These are phyloP conservation scores for Cladosporium velox DNA, from an alignment of 2,329 filamentous ascomycete genomes.

Conservation along the genomic window DNA sequence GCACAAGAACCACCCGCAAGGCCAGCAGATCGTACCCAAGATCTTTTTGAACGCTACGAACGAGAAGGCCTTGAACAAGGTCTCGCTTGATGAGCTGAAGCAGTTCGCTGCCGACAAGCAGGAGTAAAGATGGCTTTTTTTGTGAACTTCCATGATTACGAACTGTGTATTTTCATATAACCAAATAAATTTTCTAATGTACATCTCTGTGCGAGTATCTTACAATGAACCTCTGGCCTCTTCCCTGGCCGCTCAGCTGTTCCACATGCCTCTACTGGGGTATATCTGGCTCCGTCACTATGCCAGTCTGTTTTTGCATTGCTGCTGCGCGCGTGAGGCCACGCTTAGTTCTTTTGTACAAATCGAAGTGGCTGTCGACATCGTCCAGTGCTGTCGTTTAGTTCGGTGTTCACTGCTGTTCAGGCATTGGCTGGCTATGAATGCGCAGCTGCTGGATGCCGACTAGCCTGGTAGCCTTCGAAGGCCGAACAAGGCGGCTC, in stretches of 20 bases:
- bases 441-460: neutral
- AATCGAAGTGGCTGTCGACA: neutral
- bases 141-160: neutral
- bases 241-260: neutral
- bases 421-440: neutral
- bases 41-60: conserved; percentile 57
- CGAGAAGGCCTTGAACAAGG: conserved; percentile 52
- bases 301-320: neutral
- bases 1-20: conserved; percentile 44
- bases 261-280: neutral
- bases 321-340: neutral
- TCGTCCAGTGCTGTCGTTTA: neutral
- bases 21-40: conserved; percentile 50
- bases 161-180: neutral
- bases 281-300: neutral
- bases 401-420: neutral
- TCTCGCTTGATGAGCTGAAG: conserved; percentile 52
- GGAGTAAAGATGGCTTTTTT: conserved; percentile 1
- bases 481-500: neutral
- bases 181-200: neutral
- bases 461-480: neutral
- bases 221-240: neutral
- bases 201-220: neutral
- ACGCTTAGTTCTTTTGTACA: neutral
- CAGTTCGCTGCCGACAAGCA: conserved; percentile 51